Percentiles rank a stretch among this genome's conserved stretches.
phyloP scores from a whole-genome alignment of 495 filamentous ascomycete genomes.

The Talaromyces wortmannii region DNA sequence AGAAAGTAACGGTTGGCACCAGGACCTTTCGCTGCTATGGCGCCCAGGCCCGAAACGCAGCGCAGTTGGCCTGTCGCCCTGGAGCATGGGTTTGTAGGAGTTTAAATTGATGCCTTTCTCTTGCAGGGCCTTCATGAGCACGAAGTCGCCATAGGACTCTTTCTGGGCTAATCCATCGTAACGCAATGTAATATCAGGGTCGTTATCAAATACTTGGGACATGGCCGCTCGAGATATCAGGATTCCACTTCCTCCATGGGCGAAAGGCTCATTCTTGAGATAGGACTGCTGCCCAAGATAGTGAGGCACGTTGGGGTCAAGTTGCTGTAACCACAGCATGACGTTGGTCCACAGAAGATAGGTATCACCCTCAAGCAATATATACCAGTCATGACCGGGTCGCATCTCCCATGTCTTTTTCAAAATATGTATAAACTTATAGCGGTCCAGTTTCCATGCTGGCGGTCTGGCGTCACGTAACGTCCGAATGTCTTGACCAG shows the following conservation, averaged over 20 bases:
- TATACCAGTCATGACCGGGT: slow-evolving; percentile 48
- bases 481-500: slow-evolving; percentile 22
- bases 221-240: slow-evolving; percentile 42
- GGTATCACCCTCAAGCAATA: slow-evolving; percentile 56
- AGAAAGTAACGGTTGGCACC: slow-evolving; percentile 54
- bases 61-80: slow-evolving; percentile 35
- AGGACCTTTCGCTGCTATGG: slow-evolving; percentile 20
- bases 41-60: slow-evolving; percentile 27
- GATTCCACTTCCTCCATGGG: slow-evolving; percentile 46
- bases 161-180: slow-evolving; percentile 21
- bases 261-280: slow-evolving; percentile 36
- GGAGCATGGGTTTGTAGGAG: slow-evolving; percentile 43
- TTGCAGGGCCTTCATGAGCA: slow-evolving; percentile 35
- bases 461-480: slow-evolving; percentile 8
- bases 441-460: slow-evolving; percentile 54
- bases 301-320: slow-evolving; percentile 35
- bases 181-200: slow-evolving; percentile 18
- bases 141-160: slow-evolving; percentile 41
- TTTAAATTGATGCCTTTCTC: slow-evolving; percentile 29
- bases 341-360: slow-evolving; percentile 54
- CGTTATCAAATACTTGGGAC: slow-evolving; percentile 3
- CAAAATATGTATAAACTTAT: slow-evolving; percentile 55
- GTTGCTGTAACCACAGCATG: slow-evolving; percentile 39
- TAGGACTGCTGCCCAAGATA: slow-evolving; percentile 45
- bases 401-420: slow-evolving; percentile 45